Evolutionary conservation across 2,329 filamentous ascomycete species (phyloP), one percentile per base, ranked within the genome.

Genomic region (Aquanectria penicillioides): DNA sequence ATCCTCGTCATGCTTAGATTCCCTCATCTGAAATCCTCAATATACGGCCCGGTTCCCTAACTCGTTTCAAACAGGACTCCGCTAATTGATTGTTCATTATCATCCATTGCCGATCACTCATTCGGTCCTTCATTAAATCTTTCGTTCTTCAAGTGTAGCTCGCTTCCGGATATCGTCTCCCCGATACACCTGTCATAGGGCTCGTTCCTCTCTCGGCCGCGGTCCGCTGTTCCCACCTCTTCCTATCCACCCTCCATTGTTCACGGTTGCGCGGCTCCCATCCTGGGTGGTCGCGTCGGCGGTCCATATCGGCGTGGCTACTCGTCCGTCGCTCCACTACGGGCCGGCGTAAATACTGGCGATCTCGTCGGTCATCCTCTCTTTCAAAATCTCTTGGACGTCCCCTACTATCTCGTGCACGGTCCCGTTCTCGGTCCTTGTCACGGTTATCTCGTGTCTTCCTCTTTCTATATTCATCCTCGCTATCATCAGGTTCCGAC

Each of bases 221-320:
- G n/a, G 57, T 44, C 25, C 74, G 73, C 57, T 74, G 73, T 13
- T 75, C 74, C 65, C 72, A 73, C 41, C 74, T 76, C 60, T 73
- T 74, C 18, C 73, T 70, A 5, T 77, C 71, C 8, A 75, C 69
- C 51, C 71, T 69, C 10, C 72, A 59, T 15, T 72, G 70, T 3
- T 76, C 75, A 31, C 72, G 66, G 13, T 71, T 65, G 38, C 74
- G 71, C 13, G 66, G 44, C 29, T 80, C 77, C 65, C 74, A 74
- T 6, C 71, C 66, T 6, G 67, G 66, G 50, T 72, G 67, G 15
- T 77, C 75, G 10, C 77, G 72, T 38, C 76, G 71, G 18, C 81
- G 74, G 58, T 83, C 81, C 28, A 78, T 72, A 58, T 84, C 81
- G 20, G 80, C 79, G 58, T 83, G 81, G 64, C 81, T 83, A 70